Conservation (phyloP, 495 filamentous ascomycete species). For the Lophium mytilinum region DNA sequence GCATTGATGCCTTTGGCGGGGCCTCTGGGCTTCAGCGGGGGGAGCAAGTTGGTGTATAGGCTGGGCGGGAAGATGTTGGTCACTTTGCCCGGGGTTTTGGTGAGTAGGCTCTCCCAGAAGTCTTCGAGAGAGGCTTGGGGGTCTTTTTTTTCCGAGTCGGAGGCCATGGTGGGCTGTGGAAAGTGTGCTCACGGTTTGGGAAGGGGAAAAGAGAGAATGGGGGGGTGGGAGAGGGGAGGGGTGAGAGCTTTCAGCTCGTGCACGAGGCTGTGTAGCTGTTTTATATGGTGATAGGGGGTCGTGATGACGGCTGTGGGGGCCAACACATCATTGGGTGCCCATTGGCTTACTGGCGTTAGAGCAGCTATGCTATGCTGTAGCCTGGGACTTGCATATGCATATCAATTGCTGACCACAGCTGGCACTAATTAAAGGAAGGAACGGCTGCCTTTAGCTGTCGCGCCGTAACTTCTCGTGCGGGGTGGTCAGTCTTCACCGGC, state of each 20-base stretch:
- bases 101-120: slow-evolving; percentile 71
- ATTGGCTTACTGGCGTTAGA: too few relatives aligned
- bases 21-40: slow-evolving; percentile 41
- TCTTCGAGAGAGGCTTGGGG: slow-evolving; percentile 64
- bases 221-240: not conserved
- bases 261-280: not conserved
- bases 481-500: too few relatives aligned
- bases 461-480: too few relatives aligned
- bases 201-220: not conserved
- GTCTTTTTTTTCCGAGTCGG: slow-evolving; percentile 6
- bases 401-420: too few relatives aligned
- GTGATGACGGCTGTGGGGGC: too few relatives aligned
- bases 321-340: too few relatives aligned
- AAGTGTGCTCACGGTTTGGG: not conserved
- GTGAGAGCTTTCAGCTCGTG: not conserved
- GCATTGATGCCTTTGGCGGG: slow-evolving; percentile 45
- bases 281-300: too few relatives aligned
- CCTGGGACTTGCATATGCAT: too few relatives aligned
- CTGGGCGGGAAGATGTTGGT: slow-evolving; percentile 66
- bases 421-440: too few relatives aligned
- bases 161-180: slow-evolving; percentile 3
- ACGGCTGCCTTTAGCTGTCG: too few relatives aligned
- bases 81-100: slow-evolving; percentile 53
- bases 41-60: slow-evolving; percentile 55
- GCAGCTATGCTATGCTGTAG: too few relatives aligned